phyloP scores from a whole-genome alignment of 345 rosid genomes.

The Citrus hindsii region DNA sequence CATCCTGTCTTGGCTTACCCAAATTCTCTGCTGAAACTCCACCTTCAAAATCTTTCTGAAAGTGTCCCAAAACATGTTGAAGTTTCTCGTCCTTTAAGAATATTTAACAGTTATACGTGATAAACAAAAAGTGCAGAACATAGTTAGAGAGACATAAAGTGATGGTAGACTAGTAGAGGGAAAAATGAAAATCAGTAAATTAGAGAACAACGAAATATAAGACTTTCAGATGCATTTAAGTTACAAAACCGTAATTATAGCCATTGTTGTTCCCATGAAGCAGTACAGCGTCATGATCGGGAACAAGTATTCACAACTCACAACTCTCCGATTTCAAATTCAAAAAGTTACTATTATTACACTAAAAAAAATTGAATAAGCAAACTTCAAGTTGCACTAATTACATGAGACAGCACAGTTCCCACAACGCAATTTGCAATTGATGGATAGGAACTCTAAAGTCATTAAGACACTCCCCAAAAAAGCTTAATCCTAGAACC shows the following conservation, averaged over 20 bases:
- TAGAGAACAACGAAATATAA: background rate
- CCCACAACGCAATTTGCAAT: background rate
- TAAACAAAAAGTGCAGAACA: slow-evolving; percentile 3
- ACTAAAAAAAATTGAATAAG: slow-evolving; percentile 6
- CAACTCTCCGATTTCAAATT: slow-evolving; percentile 1
- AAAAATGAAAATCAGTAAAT: background rate
- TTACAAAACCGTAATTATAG: background rate
- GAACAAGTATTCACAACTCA: slow-evolving; percentile 2
- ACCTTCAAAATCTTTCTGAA: slow-evolving; percentile 97
- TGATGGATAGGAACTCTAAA: background rate
- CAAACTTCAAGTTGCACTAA: background rate
- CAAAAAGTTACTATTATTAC: background rate
- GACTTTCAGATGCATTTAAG: background rate
- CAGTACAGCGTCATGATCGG: background rate
- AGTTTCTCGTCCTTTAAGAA: slow-evolving; percentile 82
- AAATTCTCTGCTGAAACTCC: slow-evolving; percentile 91
- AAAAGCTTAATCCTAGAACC: background rate
- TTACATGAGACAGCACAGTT: background rate
- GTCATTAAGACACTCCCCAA: background rate
- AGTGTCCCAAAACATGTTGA: slow-evolving; percentile 86
- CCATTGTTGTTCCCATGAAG: slow-evolving; percentile 7
- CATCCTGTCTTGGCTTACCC: slow-evolving; percentile 55
- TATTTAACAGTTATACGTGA: slow-evolving; percentile 13
- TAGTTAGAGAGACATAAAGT: background rate
- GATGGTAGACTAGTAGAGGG: background rate